Evolutionary conservation across 495 filamentous ascomycete species (phyloP), one percentile per base, ranked within the genome.

Genomic region (Neurospora sp.): DNA sequence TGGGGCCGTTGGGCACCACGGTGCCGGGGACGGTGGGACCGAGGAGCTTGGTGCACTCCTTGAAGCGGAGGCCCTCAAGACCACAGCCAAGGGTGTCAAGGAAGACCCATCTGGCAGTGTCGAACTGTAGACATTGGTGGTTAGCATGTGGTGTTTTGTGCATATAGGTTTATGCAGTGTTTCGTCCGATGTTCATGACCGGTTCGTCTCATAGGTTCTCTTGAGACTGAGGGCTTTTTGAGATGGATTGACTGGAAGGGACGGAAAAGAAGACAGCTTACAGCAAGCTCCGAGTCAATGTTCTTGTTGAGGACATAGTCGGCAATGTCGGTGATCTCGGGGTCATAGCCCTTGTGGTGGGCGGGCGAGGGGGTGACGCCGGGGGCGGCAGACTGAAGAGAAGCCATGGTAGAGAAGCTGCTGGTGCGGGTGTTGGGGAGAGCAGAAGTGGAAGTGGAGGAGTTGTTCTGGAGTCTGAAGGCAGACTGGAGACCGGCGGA

Each of bases 61-160:
- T 93, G 85, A 99, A 99, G 76, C 93, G 92, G 76, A 99, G 88
- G 74, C 93, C 96, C 85, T 98, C 94, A 40, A 98, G 89, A 75
- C 96, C 96, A 82, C 96, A 99, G 78, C 96, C 96, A 10, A 99
- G 89, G 40, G 96, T 99, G 83, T 99, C 96, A 75, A 98, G 89
- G 84, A 96, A 92, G 36, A 94, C 92, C 81, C 93, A 90, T 80
- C 92, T 89, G 70, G 93, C 93, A 31, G 95, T 98, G 82, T 98
- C 95, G 78, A 91, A 97, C 95, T 98, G 80, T 75, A 31, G 40
- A n/a, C 38, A 73, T 48, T 10, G 71, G 38, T 69, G 70, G 79
- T 77, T 76, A 79, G 71, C 69, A 74, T 73, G 74, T 59, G 21
- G 40, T 42, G 40, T 19, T 42, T 59, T 59, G n/a, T 24, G 21